Evolutionary conservation across 164 flowering plant genomes (phyloP), one percentile per base, ranked within the genome.

Genomic region (Tinospora cordifolia): DNA sequence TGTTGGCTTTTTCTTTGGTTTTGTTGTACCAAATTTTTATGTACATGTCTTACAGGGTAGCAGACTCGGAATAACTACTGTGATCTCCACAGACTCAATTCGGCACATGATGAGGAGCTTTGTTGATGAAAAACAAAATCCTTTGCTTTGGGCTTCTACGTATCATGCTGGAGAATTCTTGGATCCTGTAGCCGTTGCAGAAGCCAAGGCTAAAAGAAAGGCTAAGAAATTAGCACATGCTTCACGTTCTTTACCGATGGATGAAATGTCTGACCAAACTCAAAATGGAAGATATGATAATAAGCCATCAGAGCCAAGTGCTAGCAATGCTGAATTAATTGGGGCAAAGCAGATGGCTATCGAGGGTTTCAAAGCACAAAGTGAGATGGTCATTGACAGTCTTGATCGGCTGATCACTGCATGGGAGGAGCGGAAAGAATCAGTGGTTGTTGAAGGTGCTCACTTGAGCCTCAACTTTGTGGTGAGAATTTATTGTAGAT

Each of bases 91-190:
- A 0, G 97, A 91, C 73, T 91, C 97, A 15, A 88, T 91, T 54
- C 82, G 97, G 63, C 97, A 91, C 81, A 91, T 91, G 97, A 91
- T 90, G 97, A 82, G 97, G 80, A 88, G 97, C 77, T 91, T 90
- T 77, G 93, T 83, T 25, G 88, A 86, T 78, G 97, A 89, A 78
- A 86, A 90, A 71, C 74, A 91, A 79, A 91, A 90, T 66, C 95
- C 97, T 66, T 70, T 91, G n/a, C 83, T 88, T 8, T 91, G 95
- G 97, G 85, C 97, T 63, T 91, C 95, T 59, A 91, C 97, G 13
- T 91, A 91, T 75, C 97, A 91, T 84, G 97, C 97, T 62, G 97
- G 95, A 65, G 97, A 91, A 66, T 85, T 11, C 70, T 76, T 91
- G 76, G 95, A 90, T 79, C 95, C 88, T 21, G 83, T 81, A 69